phyloP scores from a whole-genome alignment of 2,329 filamentous ascomycete species.

The Apiospora kogelbergensis region DNA sequence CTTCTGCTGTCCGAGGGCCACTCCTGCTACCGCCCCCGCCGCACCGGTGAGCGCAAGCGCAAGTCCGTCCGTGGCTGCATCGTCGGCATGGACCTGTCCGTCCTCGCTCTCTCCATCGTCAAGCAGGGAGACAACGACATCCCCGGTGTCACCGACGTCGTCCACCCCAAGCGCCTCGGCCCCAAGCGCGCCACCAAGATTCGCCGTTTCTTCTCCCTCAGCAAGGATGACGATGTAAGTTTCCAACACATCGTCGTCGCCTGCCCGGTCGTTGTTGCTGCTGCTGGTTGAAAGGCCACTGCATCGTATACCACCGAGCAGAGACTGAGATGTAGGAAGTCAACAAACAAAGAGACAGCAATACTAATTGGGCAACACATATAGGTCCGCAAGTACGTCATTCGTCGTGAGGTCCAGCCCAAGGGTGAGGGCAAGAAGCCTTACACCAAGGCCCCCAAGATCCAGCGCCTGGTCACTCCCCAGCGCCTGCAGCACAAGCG shows the following conservation, averaged over 20 bases:
- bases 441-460: constrained; percentile 99
- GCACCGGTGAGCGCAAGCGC: constrained; percentile 97
- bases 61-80: constrained; percentile 99
- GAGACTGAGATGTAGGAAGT: constrained; percentile 33
- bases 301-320: constrained; percentile 48
- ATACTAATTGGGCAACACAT: constrained; percentile 8
- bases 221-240: constrained; percentile 99
- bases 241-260: constrained; percentile 64
- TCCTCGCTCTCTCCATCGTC: constrained; percentile 91
- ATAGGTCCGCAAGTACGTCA: constrained; percentile 99
- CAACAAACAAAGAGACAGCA: constrained; percentile 10
- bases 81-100: constrained; percentile 91
- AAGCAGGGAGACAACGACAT: constrained; percentile 97
- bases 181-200: constrained; percentile 99
- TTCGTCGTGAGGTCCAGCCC: constrained; percentile 95
- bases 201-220: constrained; percentile 98
- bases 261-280: constrained; percentile 60
- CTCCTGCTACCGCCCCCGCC: constrained; percentile 98
- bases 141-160: constrained; percentile 94
- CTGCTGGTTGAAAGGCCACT: constrained; percentile 34
- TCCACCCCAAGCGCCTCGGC: constrained; percentile 98
- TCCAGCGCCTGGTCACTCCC: constrained; percentile 98
- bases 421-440: constrained; percentile 97
- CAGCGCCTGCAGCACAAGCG: constrained; percentile 99
- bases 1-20: constrained; percentile 95